These are phyloP conservation scores for Stagonosporopsis vannaccii DNA, from an alignment of 2,329 filamentous ascomycete species.

Conservation along the genomic window DNA sequence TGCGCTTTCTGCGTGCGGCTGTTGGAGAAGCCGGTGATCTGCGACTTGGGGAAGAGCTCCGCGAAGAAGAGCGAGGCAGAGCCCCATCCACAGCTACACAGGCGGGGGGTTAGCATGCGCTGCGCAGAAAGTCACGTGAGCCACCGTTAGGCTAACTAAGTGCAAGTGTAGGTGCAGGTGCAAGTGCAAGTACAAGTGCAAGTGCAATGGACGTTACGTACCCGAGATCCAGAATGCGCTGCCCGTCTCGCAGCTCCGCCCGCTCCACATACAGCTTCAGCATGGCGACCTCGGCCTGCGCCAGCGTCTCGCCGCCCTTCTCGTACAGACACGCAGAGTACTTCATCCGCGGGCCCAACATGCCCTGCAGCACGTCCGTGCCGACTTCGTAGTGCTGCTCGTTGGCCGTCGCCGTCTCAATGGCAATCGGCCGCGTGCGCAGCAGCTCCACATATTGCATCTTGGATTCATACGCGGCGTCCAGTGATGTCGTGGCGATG, in stretches of 20 bases:
- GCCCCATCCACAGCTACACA: slow-evolving; percentile 70
- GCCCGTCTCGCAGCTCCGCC: slow-evolving; percentile 66
- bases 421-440: slow-evolving; percentile 69
- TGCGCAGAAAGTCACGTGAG: slow-evolving; percentile 11
- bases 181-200: too few relatives aligned
- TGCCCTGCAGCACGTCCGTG: slow-evolving; percentile 67
- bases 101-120: not conserved
- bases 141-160: too few relatives aligned
- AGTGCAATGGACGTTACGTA: too few relatives aligned
- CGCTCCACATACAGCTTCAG: slow-evolving; percentile 68
- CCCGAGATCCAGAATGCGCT: slow-evolving; percentile 69
- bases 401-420: slow-evolving; percentile 71
- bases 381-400: slow-evolving; percentile 77
- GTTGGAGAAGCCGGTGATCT: slow-evolving; percentile 73
- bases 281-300: slow-evolving; percentile 72
- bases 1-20: slow-evolving; percentile 72
- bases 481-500: slow-evolving; percentile 63
- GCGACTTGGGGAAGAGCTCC: slow-evolving; percentile 66
- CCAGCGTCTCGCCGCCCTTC: slow-evolving; percentile 62
- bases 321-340: slow-evolving; percentile 73
- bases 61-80: slow-evolving; percentile 71
- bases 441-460: slow-evolving; percentile 69
- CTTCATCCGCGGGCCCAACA: slow-evolving; percentile 74
- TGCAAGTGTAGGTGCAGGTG: too few relatives aligned
- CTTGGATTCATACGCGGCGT: slow-evolving; percentile 64